These are phyloP conservation scores for Botryosphaeria agaves DNA, from an alignment of 2,329 filamentous ascomycete species.

Conservation along the genomic window DNA sequence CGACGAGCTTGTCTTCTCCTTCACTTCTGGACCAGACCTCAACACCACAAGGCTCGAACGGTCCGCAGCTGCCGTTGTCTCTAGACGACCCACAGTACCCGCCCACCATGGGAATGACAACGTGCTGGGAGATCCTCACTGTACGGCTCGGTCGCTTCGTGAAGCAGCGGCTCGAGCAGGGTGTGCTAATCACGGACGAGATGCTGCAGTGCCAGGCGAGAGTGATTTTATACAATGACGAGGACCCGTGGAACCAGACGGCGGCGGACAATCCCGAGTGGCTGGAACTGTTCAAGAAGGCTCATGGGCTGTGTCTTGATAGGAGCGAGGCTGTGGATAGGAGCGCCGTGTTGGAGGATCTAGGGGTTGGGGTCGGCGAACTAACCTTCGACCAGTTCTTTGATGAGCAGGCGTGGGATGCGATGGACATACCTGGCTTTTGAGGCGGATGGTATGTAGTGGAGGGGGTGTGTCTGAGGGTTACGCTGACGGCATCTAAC, in stretches of 20 bases:
- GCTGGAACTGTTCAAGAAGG: conserved; percentile 31
- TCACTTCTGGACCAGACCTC: no score
- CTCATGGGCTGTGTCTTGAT: conserved; percentile 19
- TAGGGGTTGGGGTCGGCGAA: no score
- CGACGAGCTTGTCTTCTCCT: no score
- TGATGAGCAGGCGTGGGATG: no score
- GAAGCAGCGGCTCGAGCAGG: conserved; percentile 18
- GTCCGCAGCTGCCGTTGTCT: not conserved
- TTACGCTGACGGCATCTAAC: no score
- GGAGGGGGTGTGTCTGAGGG: no score
- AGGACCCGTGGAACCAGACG: conserved; percentile 30
- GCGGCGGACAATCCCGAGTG: conserved; percentile 25
- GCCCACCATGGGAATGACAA: conserved; percentile 7
- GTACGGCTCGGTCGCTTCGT: conserved; percentile 27
- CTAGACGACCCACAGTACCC: not conserved
- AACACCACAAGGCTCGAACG: not conserved
- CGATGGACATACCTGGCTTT: no score
- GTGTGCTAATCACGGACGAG: conserved; percentile 27
- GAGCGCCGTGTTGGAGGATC: conserved; percentile 17
- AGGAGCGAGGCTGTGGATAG: conserved; percentile 4
- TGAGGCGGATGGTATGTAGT: no score
- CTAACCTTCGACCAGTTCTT: no score
- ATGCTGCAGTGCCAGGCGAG: conserved; percentile 30
- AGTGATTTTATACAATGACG: conserved; percentile 28
- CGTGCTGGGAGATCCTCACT: conserved; percentile 33